Conservation (phyloP, 139 green algal genomes). For the Astrephomene gubernaculifera region DNA sequence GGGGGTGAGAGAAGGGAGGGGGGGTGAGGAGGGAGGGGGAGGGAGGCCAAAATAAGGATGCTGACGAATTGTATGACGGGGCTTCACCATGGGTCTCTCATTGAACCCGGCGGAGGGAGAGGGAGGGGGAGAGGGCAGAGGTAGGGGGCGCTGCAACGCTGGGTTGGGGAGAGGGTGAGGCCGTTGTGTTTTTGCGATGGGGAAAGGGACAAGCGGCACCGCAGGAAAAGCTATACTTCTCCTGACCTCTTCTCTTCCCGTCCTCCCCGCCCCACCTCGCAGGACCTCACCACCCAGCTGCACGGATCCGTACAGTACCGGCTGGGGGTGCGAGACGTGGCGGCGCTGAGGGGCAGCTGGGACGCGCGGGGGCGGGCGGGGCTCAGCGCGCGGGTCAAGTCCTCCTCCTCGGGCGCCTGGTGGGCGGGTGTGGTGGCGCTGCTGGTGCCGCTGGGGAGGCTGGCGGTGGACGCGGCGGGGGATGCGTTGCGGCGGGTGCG, state of each 20-base stretch:
- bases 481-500: neutral
- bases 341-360: neutral
- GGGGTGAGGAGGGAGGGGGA: neutral
- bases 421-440: slow-evolving; percentile 41
- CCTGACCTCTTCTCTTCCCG: neutral
- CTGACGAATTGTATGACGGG: no score
- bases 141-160: no score
- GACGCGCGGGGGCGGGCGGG: slow-evolving; percentile 3
- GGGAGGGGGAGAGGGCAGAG: no score
- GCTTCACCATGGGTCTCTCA: no score
- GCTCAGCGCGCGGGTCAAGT: neutral
- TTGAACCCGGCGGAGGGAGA: no score
- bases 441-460: slow-evolving; percentile 32
- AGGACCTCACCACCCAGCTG: neutral
- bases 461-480: slow-evolving; percentile 12
- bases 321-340: slow-evolving; percentile 22
- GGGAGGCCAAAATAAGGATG: no score
- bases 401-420: slow-evolving; percentile 39
- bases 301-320: slow-evolving; percentile 22
- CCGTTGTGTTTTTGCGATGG: no score
- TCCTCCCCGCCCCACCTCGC: neutral
- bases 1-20: slow-evolving; percentile 8
- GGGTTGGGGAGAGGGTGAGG: no score
- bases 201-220: no score
- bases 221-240: no score